Base-by-base conservation (phyloP, 352 stramenopile genomes). In the Globisporangium carolinianum region DNA sequence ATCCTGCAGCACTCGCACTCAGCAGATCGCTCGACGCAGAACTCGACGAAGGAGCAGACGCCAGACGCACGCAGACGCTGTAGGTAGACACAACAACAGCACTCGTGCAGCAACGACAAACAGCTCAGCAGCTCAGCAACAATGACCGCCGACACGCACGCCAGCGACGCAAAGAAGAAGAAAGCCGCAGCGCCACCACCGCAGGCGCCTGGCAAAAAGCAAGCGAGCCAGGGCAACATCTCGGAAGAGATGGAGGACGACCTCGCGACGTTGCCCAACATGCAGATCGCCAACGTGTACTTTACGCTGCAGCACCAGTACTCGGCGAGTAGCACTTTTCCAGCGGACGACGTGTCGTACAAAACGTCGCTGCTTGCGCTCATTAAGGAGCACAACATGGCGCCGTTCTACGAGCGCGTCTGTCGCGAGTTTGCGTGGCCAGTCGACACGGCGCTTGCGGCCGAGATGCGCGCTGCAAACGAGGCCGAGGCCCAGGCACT, bases 201-300 rank as follows among this genome's bases (percentile, higher is more conserved):
- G 11, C 45, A 49, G 15, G 15, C 24, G 2, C 15, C 52, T 5
- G 38, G 47, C 39, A 12, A 7, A 7, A 91, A 91, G 58, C 82
- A 92, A 71, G 71, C 78, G 50, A 90, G 76, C 66, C 61, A 79
- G 48, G 83, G 83, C 32, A 91, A 92, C 65, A 89, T 95, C 64
- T 92, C 85, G 53, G 83, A 92, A 57, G 83, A 95, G 70, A 89
- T 95, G 53, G 83, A 92, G 61, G 81, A 93, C 58, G 81, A 82
- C 39, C 76, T 93, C 36, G 76, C 72, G 56, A 86, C 79, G 49
- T 69, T 95, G 42, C 81, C 83, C 8, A 76, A 92, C 68, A 94
- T 94, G 83, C 61, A 83, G 52, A 70, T 89, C 45, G 71, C 75
- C 24, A 70, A 90, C 49, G 36, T 92, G 51, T 83, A 89, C 69